Evolutionary conservation across 208 protist species (phyloP), one percentile per base, ranked within the genome.

Genomic region (Polymyxa betae): DNA sequence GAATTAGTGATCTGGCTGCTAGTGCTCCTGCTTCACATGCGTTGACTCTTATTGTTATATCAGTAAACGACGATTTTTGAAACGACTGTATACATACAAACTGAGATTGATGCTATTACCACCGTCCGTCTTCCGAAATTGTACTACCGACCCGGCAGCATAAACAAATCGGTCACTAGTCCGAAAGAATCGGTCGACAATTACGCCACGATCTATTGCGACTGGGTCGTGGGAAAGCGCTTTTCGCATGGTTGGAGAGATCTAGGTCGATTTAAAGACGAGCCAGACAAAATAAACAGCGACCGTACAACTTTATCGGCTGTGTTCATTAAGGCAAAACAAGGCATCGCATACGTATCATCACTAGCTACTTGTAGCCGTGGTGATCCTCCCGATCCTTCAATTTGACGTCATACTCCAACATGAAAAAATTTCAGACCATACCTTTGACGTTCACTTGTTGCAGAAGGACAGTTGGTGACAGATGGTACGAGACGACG

Each of bases 131-230:
- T 43, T 35, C 10, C 16, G 35, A 45, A 35, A 38, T 43, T 82
- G 72, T 40, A n/a, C 72, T 20, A 82, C n/a, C 16, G 72, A 43
- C 12, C 72, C 72, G 5, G 35, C 72, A 5, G 72, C 72, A 43
- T 82, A 82, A 5, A 82, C 72, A n/a, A 82, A 82, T 20, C 10
- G 35, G n/a, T 82, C 72, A 43, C 35, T 82, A 12, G 72, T 82
- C 5, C n/a, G 72, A n/a, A 82, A 82, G 16, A 16, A 5, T 20
- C n/a, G 5, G 72, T 82, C 72, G n/a, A 82, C n/a, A n/a, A 82
- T 43, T 45, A 82, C 40, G 72, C 72, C 72, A 20, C n/a, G 5
- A n/a, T 82, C 72, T 5, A 82, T 43, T 20, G 72, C 72, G 12
- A 82, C 72, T 20, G 72, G 72, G 40, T 82, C n/a, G 35, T 82